phyloP scores from a whole-genome alignment of 2,329 filamentous ascomycete species.

The Fusarium aywerte region DNA sequence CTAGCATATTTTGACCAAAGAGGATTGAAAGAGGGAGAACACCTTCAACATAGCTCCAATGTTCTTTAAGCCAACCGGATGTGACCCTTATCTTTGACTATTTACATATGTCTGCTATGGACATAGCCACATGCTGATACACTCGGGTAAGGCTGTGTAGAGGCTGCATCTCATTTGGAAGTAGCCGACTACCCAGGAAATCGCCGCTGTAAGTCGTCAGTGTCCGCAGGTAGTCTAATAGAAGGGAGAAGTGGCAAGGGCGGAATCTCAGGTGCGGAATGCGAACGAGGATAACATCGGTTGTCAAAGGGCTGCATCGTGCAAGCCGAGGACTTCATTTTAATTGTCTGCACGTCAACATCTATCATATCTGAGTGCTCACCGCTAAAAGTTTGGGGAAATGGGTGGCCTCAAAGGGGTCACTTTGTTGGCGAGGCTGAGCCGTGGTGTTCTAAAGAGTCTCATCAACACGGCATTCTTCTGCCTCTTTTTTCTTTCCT shows the following conservation, averaged over 20 bases:
- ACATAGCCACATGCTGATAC: neutral
- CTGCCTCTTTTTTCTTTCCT: neutral
- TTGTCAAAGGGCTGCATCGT: neutral
- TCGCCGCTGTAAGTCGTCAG: neutral
- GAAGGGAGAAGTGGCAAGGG: neutral
- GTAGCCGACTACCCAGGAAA: neutral
- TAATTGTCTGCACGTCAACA: neutral
- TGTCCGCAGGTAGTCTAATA: neutral
- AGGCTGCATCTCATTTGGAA: neutral
- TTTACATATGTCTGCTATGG: neutral
- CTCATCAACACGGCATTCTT: neutral
- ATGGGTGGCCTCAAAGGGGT: conserved; percentile 21
- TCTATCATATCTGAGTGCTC: neutral
- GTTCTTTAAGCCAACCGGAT: neutral
- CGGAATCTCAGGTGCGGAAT: neutral
- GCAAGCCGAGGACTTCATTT: neutral
- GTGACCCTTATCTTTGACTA: neutral
- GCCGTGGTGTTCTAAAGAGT: neutral
- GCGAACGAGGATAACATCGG: neutral
- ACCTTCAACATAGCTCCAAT: neutral
- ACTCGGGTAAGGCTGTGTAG: neutral
- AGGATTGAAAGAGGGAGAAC: neutral
- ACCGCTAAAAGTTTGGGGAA: conserved; percentile 4
- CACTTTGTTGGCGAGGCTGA: conserved; percentile 7
- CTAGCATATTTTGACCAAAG: neutral